Evolutionary conservation across 495 filamentous ascomycete genomes (phyloP).

Genomic region (Staphylotrichum longicolle): DNA sequence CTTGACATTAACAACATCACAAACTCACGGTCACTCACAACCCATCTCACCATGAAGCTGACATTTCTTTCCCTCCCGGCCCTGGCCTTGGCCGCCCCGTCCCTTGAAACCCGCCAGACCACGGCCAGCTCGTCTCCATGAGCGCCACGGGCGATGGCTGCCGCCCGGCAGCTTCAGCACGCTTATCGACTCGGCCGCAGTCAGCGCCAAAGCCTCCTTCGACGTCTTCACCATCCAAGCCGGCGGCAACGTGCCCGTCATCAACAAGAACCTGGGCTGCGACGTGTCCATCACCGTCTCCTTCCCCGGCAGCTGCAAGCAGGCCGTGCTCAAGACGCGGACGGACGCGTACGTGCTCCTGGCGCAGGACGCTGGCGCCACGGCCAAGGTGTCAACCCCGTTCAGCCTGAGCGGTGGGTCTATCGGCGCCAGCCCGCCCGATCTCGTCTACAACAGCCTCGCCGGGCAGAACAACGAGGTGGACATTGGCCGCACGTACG

Average conservation of each 20-base stretch:
- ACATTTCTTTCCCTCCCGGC: background rate
- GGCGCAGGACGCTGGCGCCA: background rate
- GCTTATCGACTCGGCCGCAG: background rate
- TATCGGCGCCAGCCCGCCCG: background rate
- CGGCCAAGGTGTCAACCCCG: background rate
- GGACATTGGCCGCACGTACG: background rate
- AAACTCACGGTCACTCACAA: background rate
- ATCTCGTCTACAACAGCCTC: background rate
- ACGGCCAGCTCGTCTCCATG: background rate
- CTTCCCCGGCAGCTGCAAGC: conserved; percentile 6
- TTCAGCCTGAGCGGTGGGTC: background rate
- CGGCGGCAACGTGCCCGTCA: background rate
- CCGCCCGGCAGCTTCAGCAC: conserved; percentile 8
- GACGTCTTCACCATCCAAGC: background rate
- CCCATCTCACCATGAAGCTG: background rate
- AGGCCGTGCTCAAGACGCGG: background rate
- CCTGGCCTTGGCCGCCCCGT: background rate
- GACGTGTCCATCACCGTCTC: background rate
- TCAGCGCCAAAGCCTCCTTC: background rate
- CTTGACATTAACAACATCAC: background rate
- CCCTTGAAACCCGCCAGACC: background rate
- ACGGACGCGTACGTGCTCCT: conserved; percentile 4
- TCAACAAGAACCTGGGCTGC: background rate
- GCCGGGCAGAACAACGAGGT: background rate
- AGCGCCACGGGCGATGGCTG: conserved; percentile 2